Evolutionary conservation across 768 basidiomycete genomes (phyloP).

Genomic region (Mycena venus): DNA sequence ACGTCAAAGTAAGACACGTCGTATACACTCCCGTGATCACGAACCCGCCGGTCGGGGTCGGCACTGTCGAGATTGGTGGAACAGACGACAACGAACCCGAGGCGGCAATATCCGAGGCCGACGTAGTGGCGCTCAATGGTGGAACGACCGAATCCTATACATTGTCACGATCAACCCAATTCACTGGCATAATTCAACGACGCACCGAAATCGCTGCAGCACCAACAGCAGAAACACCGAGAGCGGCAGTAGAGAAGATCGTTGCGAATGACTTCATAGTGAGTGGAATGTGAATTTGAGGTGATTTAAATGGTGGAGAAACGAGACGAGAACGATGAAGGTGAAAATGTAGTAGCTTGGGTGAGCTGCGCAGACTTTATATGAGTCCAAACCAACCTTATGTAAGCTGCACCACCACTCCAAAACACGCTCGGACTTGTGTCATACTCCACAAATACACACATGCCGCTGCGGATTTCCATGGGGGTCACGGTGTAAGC

Average conservation of each 20-base stretch:
- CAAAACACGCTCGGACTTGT: too few species aligned
- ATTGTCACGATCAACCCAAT: background rate
- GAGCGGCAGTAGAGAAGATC: background rate
- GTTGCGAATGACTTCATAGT: constrained; percentile 8
- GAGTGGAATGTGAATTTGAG: background rate
- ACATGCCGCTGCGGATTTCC: too few species aligned
- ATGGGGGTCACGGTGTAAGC: too few species aligned
- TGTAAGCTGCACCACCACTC: too few species aligned
- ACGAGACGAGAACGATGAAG: too few species aligned
- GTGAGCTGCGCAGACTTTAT: too few species aligned
- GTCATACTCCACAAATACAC: too few species aligned
- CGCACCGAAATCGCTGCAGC: background rate
- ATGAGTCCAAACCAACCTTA: too few species aligned
- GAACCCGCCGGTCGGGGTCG: background rate
- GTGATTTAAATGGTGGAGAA: background rate
- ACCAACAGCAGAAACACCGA: background rate
- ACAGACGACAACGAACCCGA: background rate
- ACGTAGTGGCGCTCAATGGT: background rate
- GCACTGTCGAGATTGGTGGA: background rate
- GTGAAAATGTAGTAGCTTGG: background rate
- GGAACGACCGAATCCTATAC: background rate
- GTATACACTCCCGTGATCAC: constrained; percentile 5
- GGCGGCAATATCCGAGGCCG: background rate
- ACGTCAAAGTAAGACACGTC: constrained; percentile 7
- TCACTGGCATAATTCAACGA: too few species aligned